Base-by-base conservation (phyloP, 2,329 filamentous ascomycete genomes). In the Trichoderma guizhouense region DNA sequence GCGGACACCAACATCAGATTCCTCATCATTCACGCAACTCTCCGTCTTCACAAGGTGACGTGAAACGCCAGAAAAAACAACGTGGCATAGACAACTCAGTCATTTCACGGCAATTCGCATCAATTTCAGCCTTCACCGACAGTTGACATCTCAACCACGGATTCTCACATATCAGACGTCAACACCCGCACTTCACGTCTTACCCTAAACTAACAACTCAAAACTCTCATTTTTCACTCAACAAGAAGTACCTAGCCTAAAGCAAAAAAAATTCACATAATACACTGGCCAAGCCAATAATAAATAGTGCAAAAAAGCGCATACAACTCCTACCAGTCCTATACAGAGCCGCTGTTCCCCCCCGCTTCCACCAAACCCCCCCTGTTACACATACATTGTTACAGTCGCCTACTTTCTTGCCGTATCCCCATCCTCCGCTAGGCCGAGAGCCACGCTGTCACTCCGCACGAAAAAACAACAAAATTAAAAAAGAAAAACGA, bases 331-430 rank as follows among this genome's bases (percentile, higher is more conserved):
- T 60, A 60, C 18, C 30, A 34, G 5, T 60, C 57, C 28, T 60
- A 60, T 34, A 60, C 57, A 34, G 47, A 53, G 47, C 32, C 57
- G 57, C 57, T 60, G 57, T 32, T n/a, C 28, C 32, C 53, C 51
- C 32, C 32, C 47, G 12, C 53, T 55, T 18, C 53, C 51, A 15
- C 26, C 36, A 14, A 12, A 12, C 11, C 24, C 36, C 34, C 36
- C n/a, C 47, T 53, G 55, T 55, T 58, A 68, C 53, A 68, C 53
- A 68, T 60, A 60, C 65, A 58, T 47, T 57, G 65, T 60, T 60
- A 60, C 65, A 60, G 57, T 57, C 53, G 57, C 53, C 53, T 60
- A 21, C 9, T 14, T n/a, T 24, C 32, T 58, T 24, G 28, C 64
- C 65, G 9, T 30, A 30, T 63, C 43, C 24, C 21, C 21, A 15